A percentile compares a stretch with the other conserved stretches of the same genome.
Evolutionary conservation across 2,329 filamentous ascomycete species (phyloP).

Genomic region (Plectosphaerella cucumerina): DNA sequence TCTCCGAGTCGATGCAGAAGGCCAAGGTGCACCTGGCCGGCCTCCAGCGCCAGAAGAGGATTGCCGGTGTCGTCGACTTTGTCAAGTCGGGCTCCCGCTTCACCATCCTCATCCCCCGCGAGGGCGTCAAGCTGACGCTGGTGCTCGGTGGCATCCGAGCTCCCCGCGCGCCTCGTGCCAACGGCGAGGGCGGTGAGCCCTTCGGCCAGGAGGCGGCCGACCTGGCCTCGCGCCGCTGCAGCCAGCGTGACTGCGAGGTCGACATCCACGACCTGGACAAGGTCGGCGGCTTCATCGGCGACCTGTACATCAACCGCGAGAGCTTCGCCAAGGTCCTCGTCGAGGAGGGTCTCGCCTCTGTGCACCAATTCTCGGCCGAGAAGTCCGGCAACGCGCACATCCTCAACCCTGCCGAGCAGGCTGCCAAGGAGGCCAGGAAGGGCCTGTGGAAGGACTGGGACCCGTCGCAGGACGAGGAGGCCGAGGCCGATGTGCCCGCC

Average conservation of each 20-base stretch:
- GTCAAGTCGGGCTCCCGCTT: constrained; percentile 97
- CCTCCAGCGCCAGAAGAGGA: constrained; percentile 84
- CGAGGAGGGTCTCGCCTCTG: constrained; percentile 88
- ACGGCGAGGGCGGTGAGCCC: constrained; percentile 78
- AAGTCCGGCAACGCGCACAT: constrained; percentile 87
- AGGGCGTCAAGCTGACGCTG: constrained; percentile 87
- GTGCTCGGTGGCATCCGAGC: constrained; percentile 91
- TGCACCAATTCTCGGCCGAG: constrained; percentile 93
- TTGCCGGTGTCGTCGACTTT: constrained; percentile 92
- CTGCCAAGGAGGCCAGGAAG: constrained; percentile 83
- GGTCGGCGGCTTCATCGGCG: constrained; percentile 94
- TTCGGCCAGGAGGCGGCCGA: constrained; percentile 95
- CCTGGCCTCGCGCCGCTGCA: constrained; percentile 79
- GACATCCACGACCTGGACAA: constrained; percentile 95
- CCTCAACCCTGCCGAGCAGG: constrained; percentile 80
- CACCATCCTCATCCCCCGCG: constrained; percentile 84
- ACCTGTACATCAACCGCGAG: constrained; percentile 88
- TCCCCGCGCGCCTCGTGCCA: constrained; percentile 74
- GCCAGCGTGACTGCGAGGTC: constrained; percentile 94
- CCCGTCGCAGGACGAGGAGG: constrained; percentile 74
- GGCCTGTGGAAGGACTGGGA: constrained; percentile 94
- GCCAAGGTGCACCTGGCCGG: constrained; percentile 90
- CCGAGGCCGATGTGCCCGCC: constrained; percentile 47
- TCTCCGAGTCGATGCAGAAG: constrained; percentile 89
- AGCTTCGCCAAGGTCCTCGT: constrained; percentile 92